Conservation (phyloP, 441 rosid species). For the Arabidopsis lyrata region DNA sequence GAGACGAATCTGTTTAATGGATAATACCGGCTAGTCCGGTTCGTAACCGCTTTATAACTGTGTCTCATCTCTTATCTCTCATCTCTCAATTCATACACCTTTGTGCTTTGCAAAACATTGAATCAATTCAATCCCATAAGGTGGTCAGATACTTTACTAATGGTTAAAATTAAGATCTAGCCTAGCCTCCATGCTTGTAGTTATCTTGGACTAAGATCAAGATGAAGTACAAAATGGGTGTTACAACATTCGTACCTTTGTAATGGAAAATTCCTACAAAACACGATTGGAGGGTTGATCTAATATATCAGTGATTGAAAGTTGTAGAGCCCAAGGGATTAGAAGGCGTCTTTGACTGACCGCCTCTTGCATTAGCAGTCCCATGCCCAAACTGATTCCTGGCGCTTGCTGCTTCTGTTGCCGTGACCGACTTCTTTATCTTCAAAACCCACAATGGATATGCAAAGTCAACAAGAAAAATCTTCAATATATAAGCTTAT, state of each 20-base stretch:
- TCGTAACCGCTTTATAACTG: neutral
- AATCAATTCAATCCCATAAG: constrained; percentile 24
- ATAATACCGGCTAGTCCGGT: constrained; percentile 3
- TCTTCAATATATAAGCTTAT: constrained; percentile 1
- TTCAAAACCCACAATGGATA: constrained; percentile 43
- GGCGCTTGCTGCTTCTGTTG: constrained; percentile 60
- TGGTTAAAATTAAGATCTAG: constrained; percentile 28
- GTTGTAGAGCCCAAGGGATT: constrained; percentile 59
- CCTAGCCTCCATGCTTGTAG: constrained; percentile 20
- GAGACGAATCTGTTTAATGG: constrained; percentile 27
- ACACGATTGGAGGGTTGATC: constrained; percentile 13
- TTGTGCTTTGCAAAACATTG: constrained; percentile 26
- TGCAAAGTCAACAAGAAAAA: constrained; percentile 15
- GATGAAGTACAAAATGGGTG: constrained; percentile 23
- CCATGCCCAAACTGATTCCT: constrained; percentile 62
- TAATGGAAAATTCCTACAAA: constrained; percentile 22
- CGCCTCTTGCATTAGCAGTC: constrained; percentile 64
- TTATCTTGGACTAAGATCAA: constrained; percentile 24
- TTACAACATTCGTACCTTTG: constrained; percentile 22
- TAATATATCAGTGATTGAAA: constrained; percentile 49
- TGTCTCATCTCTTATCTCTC: neutral
- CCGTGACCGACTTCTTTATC: constrained; percentile 71
- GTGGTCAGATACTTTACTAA: constrained; percentile 18
- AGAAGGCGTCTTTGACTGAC: constrained; percentile 62
- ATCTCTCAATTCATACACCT: neutral